phyloP scores from a whole-genome alignment of 1,284 basidiomycete species.

The Ustilago loliicola region DNA sequence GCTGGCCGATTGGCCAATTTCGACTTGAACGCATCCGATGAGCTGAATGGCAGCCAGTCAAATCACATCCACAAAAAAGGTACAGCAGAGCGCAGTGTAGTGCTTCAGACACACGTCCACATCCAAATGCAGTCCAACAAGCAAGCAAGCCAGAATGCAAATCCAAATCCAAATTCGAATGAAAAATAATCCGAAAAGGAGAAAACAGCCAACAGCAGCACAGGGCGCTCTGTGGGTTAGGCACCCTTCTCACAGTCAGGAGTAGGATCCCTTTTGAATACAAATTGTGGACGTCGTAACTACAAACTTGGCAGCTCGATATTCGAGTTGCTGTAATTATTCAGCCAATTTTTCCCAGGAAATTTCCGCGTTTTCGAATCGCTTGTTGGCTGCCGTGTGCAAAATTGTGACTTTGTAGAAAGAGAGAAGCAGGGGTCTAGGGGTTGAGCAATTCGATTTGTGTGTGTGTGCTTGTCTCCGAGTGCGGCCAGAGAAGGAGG shows the following conservation, averaged over 20 bases:
- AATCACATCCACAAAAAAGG: neutral
- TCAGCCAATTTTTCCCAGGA: neutral
- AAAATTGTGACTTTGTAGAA: neutral
- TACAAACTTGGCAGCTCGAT: neutral
- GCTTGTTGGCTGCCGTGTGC: conserved; percentile 1
- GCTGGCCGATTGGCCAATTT: neutral
- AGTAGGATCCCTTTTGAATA: neutral
- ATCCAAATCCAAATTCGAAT: conserved; percentile 1
- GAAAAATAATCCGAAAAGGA: conserved; percentile 1
- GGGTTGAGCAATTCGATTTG: neutral
- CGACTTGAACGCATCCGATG: conserved; percentile 16
- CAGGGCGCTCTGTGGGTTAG: neutral
- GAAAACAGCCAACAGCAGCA: neutral
- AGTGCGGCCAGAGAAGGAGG: neutral
- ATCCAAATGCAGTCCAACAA: conserved; percentile 5
- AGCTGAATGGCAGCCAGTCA: conserved; percentile 8
- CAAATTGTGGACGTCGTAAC: neutral
- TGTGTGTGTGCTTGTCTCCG: neutral
- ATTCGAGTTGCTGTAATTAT: neutral
- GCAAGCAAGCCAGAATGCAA: conserved; percentile 1
- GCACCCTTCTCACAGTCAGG: neutral
- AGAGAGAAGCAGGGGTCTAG: conserved; percentile 1
- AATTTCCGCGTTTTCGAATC: conserved; percentile 2
- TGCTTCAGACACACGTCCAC: neutral
- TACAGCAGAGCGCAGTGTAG: conserved; percentile 17